A percentile compares a stretch with the other conserved stretches of the same genome.
Evolutionary conservation across 129 eudicot genomes (phyloP).

Genomic region (Mikania micrantha): DNA sequence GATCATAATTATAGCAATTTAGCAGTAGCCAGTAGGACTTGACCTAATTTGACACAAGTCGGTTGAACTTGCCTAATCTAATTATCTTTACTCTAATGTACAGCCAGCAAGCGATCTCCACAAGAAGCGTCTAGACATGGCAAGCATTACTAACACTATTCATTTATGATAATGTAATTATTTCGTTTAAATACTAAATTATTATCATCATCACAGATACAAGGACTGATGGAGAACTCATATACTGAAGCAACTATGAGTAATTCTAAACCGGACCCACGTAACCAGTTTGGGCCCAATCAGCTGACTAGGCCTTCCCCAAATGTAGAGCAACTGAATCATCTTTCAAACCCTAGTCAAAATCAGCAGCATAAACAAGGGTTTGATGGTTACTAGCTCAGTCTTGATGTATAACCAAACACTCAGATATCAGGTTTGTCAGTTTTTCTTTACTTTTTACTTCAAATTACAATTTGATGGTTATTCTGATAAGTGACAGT

Average conservation of each 20-base stretch:
- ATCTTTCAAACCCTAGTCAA: constrained; percentile 46
- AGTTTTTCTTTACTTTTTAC: background rate
- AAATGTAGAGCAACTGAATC: constrained; percentile 62
- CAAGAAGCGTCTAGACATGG: constrained; percentile 75
- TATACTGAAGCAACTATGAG: constrained; percentile 41
- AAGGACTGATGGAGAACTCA: constrained; percentile 52
- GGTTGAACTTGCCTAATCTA: background rate
- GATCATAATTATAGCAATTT: background rate
- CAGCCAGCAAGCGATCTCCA: constrained; percentile 73
- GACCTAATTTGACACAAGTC: background rate
- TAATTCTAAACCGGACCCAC: constrained; percentile 38
- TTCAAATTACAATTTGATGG: background rate
- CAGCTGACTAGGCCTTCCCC: constrained; percentile 63
- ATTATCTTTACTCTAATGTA: constrained; percentile 8
- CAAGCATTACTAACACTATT: constrained; percentile 25
- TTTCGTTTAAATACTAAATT: background rate
- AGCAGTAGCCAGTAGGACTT: background rate
- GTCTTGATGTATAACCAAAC: background rate
- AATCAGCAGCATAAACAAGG: constrained; percentile 59
- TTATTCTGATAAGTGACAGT: background rate
- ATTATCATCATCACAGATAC: constrained; percentile 53
- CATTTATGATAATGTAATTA: background rate
- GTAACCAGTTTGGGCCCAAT: constrained; percentile 45
- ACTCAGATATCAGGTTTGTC: constrained; percentile 16
- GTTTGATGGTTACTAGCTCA: constrained; percentile 30